Evolutionary conservation across 73 alveolate genomes (phyloP).

Genomic region (Halteria grandinella): DNA sequence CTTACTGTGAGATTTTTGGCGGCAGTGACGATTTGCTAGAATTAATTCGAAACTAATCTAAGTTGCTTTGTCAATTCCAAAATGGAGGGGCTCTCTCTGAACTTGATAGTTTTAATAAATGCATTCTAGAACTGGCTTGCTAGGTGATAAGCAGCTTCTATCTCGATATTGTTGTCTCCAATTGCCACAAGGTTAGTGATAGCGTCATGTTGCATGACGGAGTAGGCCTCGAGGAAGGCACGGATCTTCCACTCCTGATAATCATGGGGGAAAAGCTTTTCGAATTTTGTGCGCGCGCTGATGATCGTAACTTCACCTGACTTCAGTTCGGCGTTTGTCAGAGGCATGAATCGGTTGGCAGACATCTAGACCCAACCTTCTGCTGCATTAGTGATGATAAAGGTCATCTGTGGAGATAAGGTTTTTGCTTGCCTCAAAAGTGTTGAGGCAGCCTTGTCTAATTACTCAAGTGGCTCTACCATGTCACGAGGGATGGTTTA

Average conservation of each 20-base stretch:
- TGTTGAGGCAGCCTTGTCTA: too few relatives aligned
- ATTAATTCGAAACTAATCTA: constrained; percentile 65
- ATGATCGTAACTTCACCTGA: constrained; percentile 70
- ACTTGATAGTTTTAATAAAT: constrained; percentile 79
- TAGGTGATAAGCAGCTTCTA: constrained; percentile 86
- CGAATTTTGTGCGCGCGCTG: constrained; percentile 84
- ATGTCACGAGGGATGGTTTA: too few relatives aligned
- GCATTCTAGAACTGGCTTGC: constrained; percentile 78
- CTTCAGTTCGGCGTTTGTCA: constrained; percentile 48
- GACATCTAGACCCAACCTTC: constrained; percentile 91
- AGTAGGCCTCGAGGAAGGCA: constrained; percentile 78
- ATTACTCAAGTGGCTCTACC: too few relatives aligned
- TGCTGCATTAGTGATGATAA: constrained; percentile 90
- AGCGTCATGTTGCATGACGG: constrained; percentile 60
- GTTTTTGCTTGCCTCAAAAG: too few relatives aligned
- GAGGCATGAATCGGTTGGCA: constrained; percentile 76
- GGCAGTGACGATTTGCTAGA: constrained; percentile 63
- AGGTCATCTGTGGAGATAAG: too few relatives aligned
- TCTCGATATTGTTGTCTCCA: constrained; percentile 87
- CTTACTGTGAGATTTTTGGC: constrained; percentile 76
- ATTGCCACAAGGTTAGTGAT: constrained; percentile 85
- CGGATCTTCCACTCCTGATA: constrained; percentile 88
- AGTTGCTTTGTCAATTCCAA: constrained; percentile 73
- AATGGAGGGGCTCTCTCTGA: constrained; percentile 73
- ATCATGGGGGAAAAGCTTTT: constrained; percentile 73